Percentiles rank a stretch among this genome's conserved stretches.
These are phyloP conservation scores for Dictyostelium purpureum DNA, from an alignment of 78 protist species.

Conservation along the genomic window DNA sequence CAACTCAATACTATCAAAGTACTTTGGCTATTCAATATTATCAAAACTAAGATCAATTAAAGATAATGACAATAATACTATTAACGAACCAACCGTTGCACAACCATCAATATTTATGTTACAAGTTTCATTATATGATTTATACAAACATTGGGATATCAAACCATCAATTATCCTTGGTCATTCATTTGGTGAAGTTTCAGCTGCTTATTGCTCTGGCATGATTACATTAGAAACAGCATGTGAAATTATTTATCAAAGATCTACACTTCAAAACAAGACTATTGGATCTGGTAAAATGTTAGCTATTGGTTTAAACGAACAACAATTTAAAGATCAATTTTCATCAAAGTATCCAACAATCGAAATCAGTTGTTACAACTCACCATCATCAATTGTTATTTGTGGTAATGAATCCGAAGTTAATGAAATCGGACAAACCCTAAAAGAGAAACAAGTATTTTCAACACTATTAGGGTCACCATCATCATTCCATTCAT, in stretches of 20 bases:
- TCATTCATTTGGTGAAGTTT: conserved; percentile 31
- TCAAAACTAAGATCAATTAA: not conserved
- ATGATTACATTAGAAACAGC: conserved; percentile 8
- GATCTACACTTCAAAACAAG: not conserved
- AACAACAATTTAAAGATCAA: not conserved
- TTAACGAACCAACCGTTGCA: conserved; percentile 1
- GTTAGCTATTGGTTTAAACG: not conserved
- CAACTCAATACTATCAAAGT: not conserved
- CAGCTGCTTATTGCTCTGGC: not conserved
- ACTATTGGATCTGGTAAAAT: conserved; percentile 21
- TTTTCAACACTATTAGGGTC: not conserved
- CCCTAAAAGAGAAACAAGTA: not conserved
- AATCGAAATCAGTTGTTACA: not conserved
- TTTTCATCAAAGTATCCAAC: not conserved
- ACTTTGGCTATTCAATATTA: conserved; percentile 18
- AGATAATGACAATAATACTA: not conserved
- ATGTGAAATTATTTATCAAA: not conserved
- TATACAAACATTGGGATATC: conserved; percentile 38
- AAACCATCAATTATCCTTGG: conserved; percentile 53
- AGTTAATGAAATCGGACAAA: not conserved
- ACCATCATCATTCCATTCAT: not conserved
- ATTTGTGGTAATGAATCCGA: not conserved
- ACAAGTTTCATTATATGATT: conserved; percentile 19
- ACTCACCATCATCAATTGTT: conserved; percentile 8
- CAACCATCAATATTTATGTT: conserved; percentile 46